These are phyloP conservation scores for Dictyostelium capitatum DNA, from an alignment of 78 protist species.

Conservation along the genomic window DNA sequence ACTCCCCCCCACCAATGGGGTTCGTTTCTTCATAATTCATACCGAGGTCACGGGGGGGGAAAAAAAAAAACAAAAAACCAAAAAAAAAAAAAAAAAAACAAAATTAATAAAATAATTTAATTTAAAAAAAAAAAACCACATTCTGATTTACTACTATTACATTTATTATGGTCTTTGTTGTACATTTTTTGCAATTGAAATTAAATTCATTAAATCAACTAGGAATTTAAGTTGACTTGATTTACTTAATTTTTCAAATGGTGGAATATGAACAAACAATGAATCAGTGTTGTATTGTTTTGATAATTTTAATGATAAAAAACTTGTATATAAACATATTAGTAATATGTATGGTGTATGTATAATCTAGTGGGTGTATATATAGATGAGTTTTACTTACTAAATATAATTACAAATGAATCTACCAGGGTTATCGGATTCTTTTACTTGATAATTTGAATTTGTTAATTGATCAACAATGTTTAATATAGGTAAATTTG, in stretches of 20 bases:
- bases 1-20: no score
- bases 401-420: slow-evolving; percentile 15
- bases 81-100: no score
- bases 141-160: no score
- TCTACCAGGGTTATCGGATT: background rate
- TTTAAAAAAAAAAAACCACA: no score
- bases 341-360: no score
- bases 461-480: background rate
- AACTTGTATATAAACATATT: background rate
- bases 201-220: background rate
- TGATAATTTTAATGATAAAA: slow-evolving; percentile 26
- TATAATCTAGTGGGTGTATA: background rate
- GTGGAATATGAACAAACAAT: background rate
- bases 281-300: background rate
- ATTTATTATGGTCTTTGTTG: no score
- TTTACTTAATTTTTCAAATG: background rate
- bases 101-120: no score
- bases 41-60: no score
- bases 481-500: background rate
- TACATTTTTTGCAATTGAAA: background rate
- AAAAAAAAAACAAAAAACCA: no score
- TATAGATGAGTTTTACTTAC: background rate
- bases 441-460: background rate
- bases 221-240: background rate
- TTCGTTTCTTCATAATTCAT: no score